phyloP scores from a whole-genome alignment of 352 stramenopile genomes.

The Thraustochytrium sp. region DNA sequence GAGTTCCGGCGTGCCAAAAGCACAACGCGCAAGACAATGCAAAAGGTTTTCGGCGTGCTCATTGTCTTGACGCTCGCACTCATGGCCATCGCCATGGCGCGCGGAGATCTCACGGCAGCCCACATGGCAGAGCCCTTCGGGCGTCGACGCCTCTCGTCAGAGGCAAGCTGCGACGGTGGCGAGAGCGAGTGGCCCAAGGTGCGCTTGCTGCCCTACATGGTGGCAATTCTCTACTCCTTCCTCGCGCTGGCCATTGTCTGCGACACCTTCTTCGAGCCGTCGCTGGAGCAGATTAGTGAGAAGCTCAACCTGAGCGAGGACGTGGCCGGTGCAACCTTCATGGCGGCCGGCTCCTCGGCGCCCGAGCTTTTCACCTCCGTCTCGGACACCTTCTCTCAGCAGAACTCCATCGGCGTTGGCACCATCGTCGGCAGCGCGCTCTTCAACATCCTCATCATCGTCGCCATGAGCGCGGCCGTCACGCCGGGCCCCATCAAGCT shows the following conservation, averaged over 20 bases:
- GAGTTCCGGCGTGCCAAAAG: background rate
- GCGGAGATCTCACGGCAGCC: background rate
- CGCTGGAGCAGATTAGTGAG: constrained; percentile 48
- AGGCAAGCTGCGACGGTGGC: background rate
- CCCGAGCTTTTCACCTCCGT: constrained; percentile 49
- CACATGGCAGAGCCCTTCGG: background rate
- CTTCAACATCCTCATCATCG: constrained; percentile 46
- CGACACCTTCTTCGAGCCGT: constrained; percentile 53
- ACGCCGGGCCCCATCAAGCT: constrained; percentile 4
- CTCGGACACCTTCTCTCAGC: background rate
- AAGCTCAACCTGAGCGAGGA: constrained; percentile 49
- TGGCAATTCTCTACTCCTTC: constrained; percentile 34
- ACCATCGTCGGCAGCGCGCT: constrained; percentile 38
- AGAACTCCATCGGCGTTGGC: constrained; percentile 42
- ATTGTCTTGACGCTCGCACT: background rate
- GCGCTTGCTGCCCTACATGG: background rate
- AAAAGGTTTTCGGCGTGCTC: background rate
- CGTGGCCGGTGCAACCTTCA: constrained; percentile 53
- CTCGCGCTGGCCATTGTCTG: constrained; percentile 48
- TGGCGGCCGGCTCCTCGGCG: constrained; percentile 48
- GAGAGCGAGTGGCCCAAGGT: background rate
- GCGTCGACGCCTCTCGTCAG: no score
- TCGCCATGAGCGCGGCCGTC: constrained; percentile 36
- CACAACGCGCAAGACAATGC: background rate
- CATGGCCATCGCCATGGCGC: background rate